These are phyloP conservation scores for Corchorus olitorius DNA, from an alignment of 345 rosid species.

Conservation along the genomic window DNA sequence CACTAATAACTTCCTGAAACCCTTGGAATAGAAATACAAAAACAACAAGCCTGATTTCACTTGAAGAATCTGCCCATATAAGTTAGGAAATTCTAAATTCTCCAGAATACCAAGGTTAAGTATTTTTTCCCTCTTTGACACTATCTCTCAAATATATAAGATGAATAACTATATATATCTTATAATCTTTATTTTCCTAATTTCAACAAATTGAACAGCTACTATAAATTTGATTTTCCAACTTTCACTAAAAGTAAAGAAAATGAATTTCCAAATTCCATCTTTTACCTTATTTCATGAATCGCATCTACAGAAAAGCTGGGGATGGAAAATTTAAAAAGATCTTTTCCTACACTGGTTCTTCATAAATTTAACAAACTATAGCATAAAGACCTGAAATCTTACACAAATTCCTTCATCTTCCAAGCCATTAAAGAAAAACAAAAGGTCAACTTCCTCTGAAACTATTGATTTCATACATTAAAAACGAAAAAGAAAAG, in stretches of 20 bases:
- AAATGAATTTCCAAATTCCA: neutral
- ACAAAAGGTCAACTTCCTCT: neutral
- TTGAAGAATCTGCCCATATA: neutral
- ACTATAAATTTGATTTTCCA: neutral
- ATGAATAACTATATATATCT: neutral
- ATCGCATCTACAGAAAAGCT: neutral
- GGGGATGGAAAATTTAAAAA: neutral
- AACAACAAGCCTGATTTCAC: neutral
- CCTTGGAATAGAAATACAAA: neutral
- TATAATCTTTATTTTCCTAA: too few relatives aligned
- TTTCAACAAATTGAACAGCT: neutral
- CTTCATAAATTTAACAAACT: neutral
- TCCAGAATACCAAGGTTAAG: neutral
- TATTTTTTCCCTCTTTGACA: neutral
- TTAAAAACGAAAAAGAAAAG: too few relatives aligned
- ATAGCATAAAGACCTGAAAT: neutral
- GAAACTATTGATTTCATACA: neutral
- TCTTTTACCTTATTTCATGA: neutral
- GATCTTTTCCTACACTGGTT: neutral
- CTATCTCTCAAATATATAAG: neutral
- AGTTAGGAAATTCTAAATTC: neutral
- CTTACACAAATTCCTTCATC: neutral
- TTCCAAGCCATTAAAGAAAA: conserved; percentile 19
- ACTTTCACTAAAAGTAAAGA: neutral
- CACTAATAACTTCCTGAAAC: neutral